Evolutionary conservation across 352 stramenopile species (phyloP).

Genomic region (Pythium apleroticum): DNA sequence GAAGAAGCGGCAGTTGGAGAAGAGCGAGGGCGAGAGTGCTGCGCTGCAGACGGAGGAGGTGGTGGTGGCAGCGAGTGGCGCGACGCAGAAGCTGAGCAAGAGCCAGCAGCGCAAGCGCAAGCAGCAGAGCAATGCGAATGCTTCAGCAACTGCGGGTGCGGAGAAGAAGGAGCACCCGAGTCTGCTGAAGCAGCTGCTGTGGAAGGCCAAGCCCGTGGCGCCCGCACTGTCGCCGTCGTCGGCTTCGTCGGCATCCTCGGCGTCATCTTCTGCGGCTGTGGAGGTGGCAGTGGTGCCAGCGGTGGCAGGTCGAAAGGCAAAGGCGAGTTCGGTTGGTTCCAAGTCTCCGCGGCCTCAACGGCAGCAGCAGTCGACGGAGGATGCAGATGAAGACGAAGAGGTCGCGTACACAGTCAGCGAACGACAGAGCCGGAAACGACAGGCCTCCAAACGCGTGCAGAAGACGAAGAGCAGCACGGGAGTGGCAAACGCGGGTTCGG

Average conservation of each 20-base stretch:
- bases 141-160: not conserved
- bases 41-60: not conserved
- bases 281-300: not conserved
- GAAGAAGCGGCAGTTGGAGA: conserved; percentile 20
- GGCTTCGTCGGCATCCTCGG: not conserved
- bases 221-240: not conserved
- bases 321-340: not conserved
- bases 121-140: conserved; percentile 6
- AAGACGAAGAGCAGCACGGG: conserved; percentile 17
- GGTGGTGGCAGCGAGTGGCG: not conserved
- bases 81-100: conserved; percentile 9
- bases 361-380: conserved; percentile 3
- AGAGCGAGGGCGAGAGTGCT: not conserved
- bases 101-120: conserved; percentile 19
- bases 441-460: conserved; percentile 28
- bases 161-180: conserved; percentile 19
- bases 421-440: conserved; percentile 40
- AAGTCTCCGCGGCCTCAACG: not conserved
- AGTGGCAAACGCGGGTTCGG: not conserved
- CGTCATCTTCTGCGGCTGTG: not conserved
- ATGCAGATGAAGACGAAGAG: conserved; percentile 43
- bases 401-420: conserved; percentile 38
- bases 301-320: not conserved
- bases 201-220: conserved; percentile 46
- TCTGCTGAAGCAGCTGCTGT: conserved; percentile 61